Evolutionary conservation across 1,284 basidiomycete species (phyloP).

Genomic region (Bjerkandera adusta): DNA sequence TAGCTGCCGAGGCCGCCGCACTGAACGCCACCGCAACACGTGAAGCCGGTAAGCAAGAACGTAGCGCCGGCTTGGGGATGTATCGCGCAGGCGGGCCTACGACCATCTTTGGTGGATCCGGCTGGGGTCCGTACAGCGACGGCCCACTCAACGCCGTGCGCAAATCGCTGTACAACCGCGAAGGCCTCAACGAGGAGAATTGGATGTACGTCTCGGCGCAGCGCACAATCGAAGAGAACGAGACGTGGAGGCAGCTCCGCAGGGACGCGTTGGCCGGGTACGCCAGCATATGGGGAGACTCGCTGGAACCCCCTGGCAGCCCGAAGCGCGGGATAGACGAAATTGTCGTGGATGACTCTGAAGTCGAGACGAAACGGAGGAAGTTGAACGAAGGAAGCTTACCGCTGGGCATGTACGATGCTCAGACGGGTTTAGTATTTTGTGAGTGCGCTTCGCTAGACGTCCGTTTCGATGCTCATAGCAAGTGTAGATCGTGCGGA

Average conservation of each 20-base stretch:
- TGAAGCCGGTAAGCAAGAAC: slow-evolving; percentile 34
- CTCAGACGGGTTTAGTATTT: slow-evolving; percentile 65
- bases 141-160: slow-evolving; percentile 77
- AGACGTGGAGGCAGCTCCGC: slow-evolving; percentile 62
- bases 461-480: slow-evolving; percentile 14
- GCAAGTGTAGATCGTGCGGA: slow-evolving; percentile 56
- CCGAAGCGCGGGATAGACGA: slow-evolving; percentile 29
- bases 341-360: slow-evolving; percentile 23
- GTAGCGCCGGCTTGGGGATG: slow-evolving; percentile 47
- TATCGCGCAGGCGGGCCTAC: slow-evolving; percentile 86
- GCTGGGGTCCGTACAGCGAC: slow-evolving; percentile 83
- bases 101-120: slow-evolving; percentile 81
- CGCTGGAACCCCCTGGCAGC: slow-evolving; percentile 22
- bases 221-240: slow-evolving; percentile 59
- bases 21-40: slow-evolving; percentile 40
- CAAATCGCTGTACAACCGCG: slow-evolving; percentile 66
- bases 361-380: slow-evolving; percentile 32
- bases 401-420: slow-evolving; percentile 68
- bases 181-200: slow-evolving; percentile 80
- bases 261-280: slow-evolving; percentile 52
- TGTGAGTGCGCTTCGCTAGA: slow-evolving; percentile 44
- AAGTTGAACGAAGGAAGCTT: slow-evolving; percentile 31
- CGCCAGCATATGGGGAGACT: slow-evolving; percentile 36
- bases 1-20: slow-evolving; percentile 44
- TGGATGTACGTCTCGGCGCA: slow-evolving; percentile 85